Conservation (phyloP, 345 rosid genomes). For the Gossypium ekmanianum region DNA sequence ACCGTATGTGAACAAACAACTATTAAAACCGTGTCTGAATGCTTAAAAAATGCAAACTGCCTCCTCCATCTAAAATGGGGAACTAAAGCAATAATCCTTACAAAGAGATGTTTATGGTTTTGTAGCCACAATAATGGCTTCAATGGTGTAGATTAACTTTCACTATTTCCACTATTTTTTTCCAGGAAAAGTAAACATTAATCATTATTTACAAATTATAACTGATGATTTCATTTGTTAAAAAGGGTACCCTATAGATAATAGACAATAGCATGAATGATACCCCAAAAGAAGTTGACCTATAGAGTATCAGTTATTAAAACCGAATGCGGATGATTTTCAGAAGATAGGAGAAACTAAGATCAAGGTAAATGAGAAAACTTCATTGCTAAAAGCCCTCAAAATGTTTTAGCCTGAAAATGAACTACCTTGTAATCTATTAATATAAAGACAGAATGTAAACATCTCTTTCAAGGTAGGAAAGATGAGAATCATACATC, state of each 20-base stretch:
- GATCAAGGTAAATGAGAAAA: slow-evolving; percentile 4
- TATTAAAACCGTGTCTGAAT: background rate
- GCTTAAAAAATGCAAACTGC: background rate
- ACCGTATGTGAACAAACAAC: background rate
- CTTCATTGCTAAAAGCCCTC: background rate
- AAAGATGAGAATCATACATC: slow-evolving; percentile 33
- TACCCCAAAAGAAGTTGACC: slow-evolving; percentile 1
- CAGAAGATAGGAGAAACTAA: background rate
- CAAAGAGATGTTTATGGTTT: background rate
- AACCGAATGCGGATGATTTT: background rate
- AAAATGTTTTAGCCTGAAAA: background rate
- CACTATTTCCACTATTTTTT: background rate
- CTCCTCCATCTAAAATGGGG: background rate
- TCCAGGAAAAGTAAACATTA: background rate
- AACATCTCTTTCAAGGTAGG: background rate
- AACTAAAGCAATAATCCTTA: background rate
- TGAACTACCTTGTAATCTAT: background rate
- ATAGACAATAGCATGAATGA: background rate
- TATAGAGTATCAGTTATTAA: background rate
- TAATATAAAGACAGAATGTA: background rate
- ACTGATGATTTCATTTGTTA: background rate
- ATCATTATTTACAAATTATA: background rate
- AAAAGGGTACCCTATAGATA: background rate
- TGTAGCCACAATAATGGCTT: background rate
- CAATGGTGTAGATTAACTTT: background rate